Evolutionary conservation across 1,284 basidiomycete genomes (phyloP).

Genomic region (Rhodofomes roseus): DNA sequence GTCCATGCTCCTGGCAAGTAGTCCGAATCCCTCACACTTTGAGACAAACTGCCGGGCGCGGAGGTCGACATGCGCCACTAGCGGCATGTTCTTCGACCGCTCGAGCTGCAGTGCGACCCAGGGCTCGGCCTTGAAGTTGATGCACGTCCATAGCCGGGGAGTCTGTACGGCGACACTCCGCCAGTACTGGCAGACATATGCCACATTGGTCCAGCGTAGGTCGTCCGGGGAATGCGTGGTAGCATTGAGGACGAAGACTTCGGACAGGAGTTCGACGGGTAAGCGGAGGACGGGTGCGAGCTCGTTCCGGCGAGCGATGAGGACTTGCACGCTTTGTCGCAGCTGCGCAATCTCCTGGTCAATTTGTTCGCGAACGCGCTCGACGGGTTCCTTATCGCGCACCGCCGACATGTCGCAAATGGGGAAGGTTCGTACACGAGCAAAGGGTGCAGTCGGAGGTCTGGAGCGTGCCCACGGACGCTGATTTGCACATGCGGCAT

Average conservation of each 20-base stretch:
- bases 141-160: slow-evolving; percentile 3
- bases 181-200: slow-evolving; percentile 7
- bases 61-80: slow-evolving; percentile 2
- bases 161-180: slow-evolving; percentile 2
- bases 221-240: not conserved
- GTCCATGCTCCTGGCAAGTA: not conserved
- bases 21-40: not conserved
- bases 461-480: not conserved
- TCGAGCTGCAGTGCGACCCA: slow-evolving; percentile 5
- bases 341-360: slow-evolving; percentile 4
- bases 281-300: slow-evolving; percentile 2
- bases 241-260: slow-evolving; percentile 4
- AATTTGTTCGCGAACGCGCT: not conserved
- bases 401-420: not conserved
- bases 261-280: slow-evolving; percentile 7
- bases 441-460: not conserved
- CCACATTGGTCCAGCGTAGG: not conserved
- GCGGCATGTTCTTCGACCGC: slow-evolving; percentile 3
- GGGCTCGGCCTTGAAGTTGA: slow-evolving; percentile 1
- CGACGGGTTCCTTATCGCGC: not conserved
- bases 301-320: slow-evolving; percentile 2
- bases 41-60: not conserved
- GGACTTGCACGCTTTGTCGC: not conserved
- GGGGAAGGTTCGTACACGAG: too few relatives aligned
- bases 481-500: not conserved